Evolutionary conservation across 495 filamentous ascomycete species (phyloP).

Genomic region (Amphirosellinia nigrospora): DNA sequence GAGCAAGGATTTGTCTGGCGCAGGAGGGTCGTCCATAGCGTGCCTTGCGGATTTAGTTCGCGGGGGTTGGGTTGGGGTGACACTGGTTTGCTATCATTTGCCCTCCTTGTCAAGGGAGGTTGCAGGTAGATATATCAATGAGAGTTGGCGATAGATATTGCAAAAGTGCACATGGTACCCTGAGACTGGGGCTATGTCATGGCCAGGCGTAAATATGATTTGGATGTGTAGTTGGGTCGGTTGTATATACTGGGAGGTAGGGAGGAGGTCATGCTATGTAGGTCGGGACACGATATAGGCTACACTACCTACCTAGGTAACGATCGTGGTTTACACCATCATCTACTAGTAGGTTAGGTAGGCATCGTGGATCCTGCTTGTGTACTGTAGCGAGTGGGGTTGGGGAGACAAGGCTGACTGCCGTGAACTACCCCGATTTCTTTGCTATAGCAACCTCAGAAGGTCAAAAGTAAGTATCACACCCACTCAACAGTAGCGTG

Average conservation of each 20-base stretch:
- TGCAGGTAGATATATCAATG: neutral
- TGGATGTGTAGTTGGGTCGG: neutral
- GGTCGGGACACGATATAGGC: neutral
- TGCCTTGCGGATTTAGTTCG: slow-evolving; percentile 4
- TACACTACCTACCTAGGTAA: neutral
- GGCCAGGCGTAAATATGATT: neutral
- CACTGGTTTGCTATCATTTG: neutral
- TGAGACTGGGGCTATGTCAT: neutral
- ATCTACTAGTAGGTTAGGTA: neutral
- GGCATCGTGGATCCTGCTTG: neutral
- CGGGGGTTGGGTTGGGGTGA: neutral
- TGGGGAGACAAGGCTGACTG: neutral
- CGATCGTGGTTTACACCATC: neutral
- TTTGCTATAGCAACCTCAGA: neutral
- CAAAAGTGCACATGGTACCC: neutral
- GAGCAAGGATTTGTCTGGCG: slow-evolving; percentile 85
- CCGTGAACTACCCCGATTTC: neutral
- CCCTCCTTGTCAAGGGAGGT: neutral
- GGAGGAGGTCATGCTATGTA: neutral
- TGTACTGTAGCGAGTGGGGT: neutral
- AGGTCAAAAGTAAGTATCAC: neutral
- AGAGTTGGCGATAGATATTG: neutral
- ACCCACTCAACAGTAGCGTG: neutral
- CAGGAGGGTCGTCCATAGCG: slow-evolving; percentile 65
- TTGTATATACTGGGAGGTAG: neutral